These are phyloP conservation scores for Venturia pyrina DNA, from an alignment of 2,329 filamentous ascomycete genomes.

Conservation along the genomic window DNA sequence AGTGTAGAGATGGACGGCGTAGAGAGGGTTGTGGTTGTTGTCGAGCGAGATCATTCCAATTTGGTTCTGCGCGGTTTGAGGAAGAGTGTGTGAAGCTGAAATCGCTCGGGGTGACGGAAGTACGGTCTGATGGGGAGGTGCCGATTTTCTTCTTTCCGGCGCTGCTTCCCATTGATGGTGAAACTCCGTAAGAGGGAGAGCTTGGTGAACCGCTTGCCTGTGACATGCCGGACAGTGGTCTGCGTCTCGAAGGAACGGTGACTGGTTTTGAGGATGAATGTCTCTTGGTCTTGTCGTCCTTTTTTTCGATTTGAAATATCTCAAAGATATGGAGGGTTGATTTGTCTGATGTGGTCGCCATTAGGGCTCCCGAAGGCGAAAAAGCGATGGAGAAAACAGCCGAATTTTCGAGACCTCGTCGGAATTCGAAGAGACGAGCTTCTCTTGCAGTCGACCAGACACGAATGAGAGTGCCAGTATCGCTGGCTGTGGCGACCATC, in stretches of 20 bases:
- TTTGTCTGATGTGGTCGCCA: slow-evolving; percentile 94
- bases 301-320: slow-evolving; percentile 30
- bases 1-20: neutral
- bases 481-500: slow-evolving; percentile 79
- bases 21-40: neutral
- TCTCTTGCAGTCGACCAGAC: slow-evolving; percentile 74
- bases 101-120: neutral
- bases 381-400: slow-evolving; percentile 82
- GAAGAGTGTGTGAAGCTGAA: neutral
- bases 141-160: neutral
- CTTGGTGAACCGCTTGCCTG: slow-evolving; percentile 2
- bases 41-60: neutral
- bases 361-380: slow-evolving; percentile 65
- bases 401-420: slow-evolving; percentile 80
- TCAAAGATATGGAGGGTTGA: slow-evolving; percentile 93
- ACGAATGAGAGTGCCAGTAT: slow-evolving; percentile 83
- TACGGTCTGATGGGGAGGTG: slow-evolving; percentile 8
- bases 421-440: slow-evolving; percentile 71
- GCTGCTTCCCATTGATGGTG: neutral
- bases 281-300: neutral
- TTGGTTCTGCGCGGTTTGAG: neutral
- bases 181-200: neutral
- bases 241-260: neutral
- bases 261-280: slow-evolving; percentile 1
- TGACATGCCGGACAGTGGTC: neutral